These are phyloP conservation scores for Viola odorata DNA, from an alignment of 345 rosid species.

Conservation along the genomic window DNA sequence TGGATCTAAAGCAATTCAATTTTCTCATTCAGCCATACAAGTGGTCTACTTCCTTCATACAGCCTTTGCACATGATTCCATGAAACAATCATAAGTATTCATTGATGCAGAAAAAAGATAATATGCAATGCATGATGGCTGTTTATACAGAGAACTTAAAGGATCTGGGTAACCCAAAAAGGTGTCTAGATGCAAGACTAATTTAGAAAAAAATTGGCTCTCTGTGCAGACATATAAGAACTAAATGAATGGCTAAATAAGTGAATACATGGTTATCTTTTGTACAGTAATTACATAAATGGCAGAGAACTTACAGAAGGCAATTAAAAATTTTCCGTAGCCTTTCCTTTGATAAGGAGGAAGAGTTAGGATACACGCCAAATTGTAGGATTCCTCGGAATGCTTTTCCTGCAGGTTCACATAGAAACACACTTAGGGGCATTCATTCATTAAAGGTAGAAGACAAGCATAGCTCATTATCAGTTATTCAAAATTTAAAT, in stretches of 20 bases:
- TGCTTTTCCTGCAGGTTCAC: constrained; percentile 71
- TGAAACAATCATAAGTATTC: too few species aligned
- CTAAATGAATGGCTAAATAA: neutral
- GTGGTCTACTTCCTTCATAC: too few species aligned
- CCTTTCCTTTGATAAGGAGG: constrained; percentile 99
- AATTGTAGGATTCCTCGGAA: constrained; percentile 93
- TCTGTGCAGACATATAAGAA: neutral
- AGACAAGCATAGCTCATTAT: too few species aligned
- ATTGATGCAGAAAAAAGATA: too few species aligned
- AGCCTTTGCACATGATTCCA: too few species aligned
- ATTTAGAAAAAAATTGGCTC: neutral
- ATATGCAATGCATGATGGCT: too few species aligned
- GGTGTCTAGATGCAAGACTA: neutral
- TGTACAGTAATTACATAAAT: neutral
- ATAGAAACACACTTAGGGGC: neutral
- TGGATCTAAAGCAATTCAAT: too few species aligned
- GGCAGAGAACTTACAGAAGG: constrained; percentile 70
- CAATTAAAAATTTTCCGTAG: constrained; percentile 91
- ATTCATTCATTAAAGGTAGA: too few species aligned
- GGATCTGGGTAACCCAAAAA: neutral
- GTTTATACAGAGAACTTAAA: too few species aligned
- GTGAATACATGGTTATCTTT: neutral
- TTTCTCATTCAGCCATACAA: too few species aligned
- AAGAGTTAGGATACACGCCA: constrained; percentile 95
- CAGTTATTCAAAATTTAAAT: neutral